Conservation (phyloP, 352 stramenopile species). For the Phytophthora lateralis region DNA sequence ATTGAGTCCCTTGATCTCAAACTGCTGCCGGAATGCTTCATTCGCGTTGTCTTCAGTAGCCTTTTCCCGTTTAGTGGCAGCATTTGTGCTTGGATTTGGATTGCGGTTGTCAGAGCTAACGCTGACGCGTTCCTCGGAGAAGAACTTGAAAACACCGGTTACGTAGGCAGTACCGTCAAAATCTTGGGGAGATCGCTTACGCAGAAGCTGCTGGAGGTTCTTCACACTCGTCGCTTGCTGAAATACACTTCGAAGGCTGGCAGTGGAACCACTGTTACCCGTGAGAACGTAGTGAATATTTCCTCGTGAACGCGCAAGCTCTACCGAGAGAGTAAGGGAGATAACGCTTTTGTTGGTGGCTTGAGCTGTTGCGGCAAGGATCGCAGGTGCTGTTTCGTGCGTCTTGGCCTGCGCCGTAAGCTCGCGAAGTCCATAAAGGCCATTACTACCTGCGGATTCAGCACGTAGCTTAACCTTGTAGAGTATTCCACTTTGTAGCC, state of each 20-base stretch:
- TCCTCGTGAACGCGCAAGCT: constrained; percentile 41
- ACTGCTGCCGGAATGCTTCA: constrained; percentile 28
- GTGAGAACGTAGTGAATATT: constrained; percentile 65
- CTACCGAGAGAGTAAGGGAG: constrained; percentile 45
- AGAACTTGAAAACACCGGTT: constrained; percentile 26
- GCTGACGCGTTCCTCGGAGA: constrained; percentile 13
- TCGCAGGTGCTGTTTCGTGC: constrained; percentile 54
- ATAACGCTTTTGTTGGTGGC: constrained; percentile 59
- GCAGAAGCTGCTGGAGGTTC: constrained; percentile 34
- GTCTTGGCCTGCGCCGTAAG: constrained; percentile 41
- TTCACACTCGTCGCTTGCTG: constrained; percentile 40
- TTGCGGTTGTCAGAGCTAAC: neutral
- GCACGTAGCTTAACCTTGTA: constrained; percentile 55
- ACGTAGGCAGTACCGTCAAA: constrained; percentile 11
- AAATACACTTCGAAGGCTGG: constrained; percentile 33
- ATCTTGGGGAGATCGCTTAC: constrained; percentile 18
- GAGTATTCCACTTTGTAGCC: constrained; percentile 44
- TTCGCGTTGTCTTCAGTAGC: neutral
- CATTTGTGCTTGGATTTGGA: neutral
- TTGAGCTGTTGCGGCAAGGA: constrained; percentile 34
- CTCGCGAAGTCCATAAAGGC: constrained; percentile 45
- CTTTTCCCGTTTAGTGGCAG: neutral
- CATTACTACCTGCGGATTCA: constrained; percentile 58
- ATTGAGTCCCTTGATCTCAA: constrained; percentile 47
- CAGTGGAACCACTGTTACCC: neutral